Evolutionary conservation across 148 eudicot genomes (phyloP), one percentile per base, ranked within the genome.

Genomic region (Dianthus caryophyllus): DNA sequence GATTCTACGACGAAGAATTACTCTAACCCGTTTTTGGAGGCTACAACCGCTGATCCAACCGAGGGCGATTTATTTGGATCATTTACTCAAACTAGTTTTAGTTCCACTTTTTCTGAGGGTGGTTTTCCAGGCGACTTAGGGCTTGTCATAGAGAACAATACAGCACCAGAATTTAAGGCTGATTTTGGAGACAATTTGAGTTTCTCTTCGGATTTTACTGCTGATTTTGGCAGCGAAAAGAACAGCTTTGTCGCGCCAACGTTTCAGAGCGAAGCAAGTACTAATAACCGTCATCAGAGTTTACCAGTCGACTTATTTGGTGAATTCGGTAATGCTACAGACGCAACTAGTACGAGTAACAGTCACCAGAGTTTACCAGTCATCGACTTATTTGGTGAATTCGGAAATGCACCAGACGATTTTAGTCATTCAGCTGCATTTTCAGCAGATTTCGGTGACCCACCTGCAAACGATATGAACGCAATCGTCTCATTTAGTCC

Each of bases 21-120:
- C 53, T 12, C 1, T 75, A 92, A 92, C 49, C 97, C 96, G 0
- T 92, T 92, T 66, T 73, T 88, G 68, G 75, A 77, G 26, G 87
- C 81, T 29, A 2, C 67, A 43, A 38, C 21, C 0, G 49, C 60
- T 18, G 80, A 84, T 17, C 21, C 41, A 16, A 31, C 15, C 12
- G 64, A 55, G 1, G 57, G 20, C 6, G 64, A 33, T 9, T 18
- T 31, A 18, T 66, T 57, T 9, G 70, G 65, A 22, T 49, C 49
- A 11, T 65, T 58, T 25, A 18, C 58, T 57, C 33, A 66, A 8
- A 48, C 36, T 64, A 41, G 54, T 51, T 64, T 64, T 64, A 63
- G 16, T 39, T 26, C 36, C 16, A 33, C 15, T 25, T 16, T 58
- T 25, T 15, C 69, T 25, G 49, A 27, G 16, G 65, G n/a, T n/a